A percentile compares a stretch with the other conserved stretches of the same genome.
These are phyloP conservation scores for Aspergillus niger DNA, from an alignment of 2,329 filamentous ascomycete species.

Conservation along the genomic window DNA sequence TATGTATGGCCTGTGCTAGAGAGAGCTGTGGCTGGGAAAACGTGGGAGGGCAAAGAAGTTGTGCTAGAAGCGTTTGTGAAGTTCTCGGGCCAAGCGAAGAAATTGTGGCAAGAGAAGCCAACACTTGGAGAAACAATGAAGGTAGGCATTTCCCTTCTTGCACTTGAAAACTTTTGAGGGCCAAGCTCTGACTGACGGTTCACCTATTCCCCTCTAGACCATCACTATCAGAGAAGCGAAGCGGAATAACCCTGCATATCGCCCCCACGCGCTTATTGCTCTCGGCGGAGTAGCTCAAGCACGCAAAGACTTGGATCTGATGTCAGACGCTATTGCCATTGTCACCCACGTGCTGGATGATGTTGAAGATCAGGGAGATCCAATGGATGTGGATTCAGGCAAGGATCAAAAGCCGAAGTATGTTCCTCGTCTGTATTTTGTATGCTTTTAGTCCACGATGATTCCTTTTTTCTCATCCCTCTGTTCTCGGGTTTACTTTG, in stretches of 20 bases:
- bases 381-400: conserved; percentile 68
- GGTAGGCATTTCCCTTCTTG: conserved; percentile 44
- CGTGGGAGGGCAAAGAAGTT: conserved; percentile 87
- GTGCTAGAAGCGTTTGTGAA: conserved; percentile 77
- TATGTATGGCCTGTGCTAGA: conserved; percentile 82
- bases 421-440: not conserved
- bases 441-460: conserved; percentile 8
- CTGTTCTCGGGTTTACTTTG: not conserved
- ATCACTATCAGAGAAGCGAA: conserved; percentile 85
- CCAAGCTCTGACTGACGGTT: conserved; percentile 4
- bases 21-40: conserved; percentile 80
- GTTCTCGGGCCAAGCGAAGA: conserved; percentile 68
- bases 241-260: conserved; percentile 83
- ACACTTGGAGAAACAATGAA: conserved; percentile 68
- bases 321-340: conserved; percentile 66
- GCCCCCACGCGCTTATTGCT: conserved; percentile 70
- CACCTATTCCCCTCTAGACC: conserved; percentile 40
- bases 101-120: conserved; percentile 58
- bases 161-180: not conserved
- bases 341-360: conserved; percentile 65
- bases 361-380: conserved; percentile 56
- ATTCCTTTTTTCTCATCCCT: not conserved
- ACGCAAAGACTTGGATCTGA: conserved; percentile 69
- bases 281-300: conserved; percentile 72
- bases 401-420: conserved; percentile 43